Conservation (phyloP, 805 yeast species). For the Nakazawaea ernobii region DNA sequence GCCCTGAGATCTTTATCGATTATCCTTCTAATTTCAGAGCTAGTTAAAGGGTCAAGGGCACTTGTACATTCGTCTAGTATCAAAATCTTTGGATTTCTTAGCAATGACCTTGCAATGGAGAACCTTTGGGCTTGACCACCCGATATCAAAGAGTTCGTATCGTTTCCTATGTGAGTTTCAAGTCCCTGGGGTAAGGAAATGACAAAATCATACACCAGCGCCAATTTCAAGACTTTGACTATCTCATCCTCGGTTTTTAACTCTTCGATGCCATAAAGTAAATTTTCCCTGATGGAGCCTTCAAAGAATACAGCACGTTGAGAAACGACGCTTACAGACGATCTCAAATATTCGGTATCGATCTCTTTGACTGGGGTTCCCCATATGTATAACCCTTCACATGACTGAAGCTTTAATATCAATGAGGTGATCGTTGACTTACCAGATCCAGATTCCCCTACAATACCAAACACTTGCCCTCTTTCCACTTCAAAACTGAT, state of each 20-base stretch:
- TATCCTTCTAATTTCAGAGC: constrained; percentile 42
- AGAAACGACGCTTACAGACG: constrained; percentile 59
- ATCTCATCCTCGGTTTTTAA: constrained; percentile 25
- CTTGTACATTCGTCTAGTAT: constrained; percentile 90
- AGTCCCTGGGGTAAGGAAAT: constrained; percentile 49
- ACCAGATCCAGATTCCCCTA: constrained; percentile 90
- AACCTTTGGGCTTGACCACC: constrained; percentile 91
- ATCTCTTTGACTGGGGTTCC: constrained; percentile 42
- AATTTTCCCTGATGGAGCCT: constrained; percentile 68
- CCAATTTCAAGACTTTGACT: constrained; percentile 32
- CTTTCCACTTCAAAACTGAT: constrained; percentile 36
- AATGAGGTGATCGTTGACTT: constrained; percentile 71
- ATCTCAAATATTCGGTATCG: constrained; percentile 43
- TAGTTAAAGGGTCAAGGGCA: constrained; percentile 67
- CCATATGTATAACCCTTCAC: constrained; percentile 34
- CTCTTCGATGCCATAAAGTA: constrained; percentile 50
- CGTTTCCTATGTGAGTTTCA: constrained; percentile 51
- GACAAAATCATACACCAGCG: constrained; percentile 52
- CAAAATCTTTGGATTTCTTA: constrained; percentile 58
- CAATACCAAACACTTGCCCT: constrained; percentile 56
- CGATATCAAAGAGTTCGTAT: constrained; percentile 46
- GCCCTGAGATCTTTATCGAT: constrained; percentile 30
- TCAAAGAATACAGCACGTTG: constrained; percentile 70
- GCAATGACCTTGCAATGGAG: constrained; percentile 75
- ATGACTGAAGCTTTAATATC: constrained; percentile 46